These are phyloP conservation scores for Papiliotrema nemorosa DNA, from an alignment of 1,284 basidiomycete genomes.

Conservation along the genomic window DNA sequence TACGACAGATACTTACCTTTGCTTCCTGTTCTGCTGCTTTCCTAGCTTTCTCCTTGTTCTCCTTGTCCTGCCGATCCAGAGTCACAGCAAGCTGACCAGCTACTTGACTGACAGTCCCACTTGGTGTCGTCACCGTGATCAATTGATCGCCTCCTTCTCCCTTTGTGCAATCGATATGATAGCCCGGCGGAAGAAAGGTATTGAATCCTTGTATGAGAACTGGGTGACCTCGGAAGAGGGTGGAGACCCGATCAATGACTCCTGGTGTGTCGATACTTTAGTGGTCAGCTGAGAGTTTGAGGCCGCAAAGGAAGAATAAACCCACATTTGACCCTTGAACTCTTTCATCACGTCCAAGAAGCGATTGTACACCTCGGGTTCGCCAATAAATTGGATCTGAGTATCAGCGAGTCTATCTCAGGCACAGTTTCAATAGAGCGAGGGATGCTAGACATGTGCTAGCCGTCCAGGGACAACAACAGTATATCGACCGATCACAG, in stretches of 20 bases:
- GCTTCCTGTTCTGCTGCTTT: constrained; percentile 14
- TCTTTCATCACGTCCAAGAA: constrained; percentile 99
- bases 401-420: too few relatives aligned
- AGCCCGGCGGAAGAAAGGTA: constrained; percentile 94
- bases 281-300: constrained; percentile 1
- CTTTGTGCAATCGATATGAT: constrained; percentile 79
- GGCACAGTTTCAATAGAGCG: too few relatives aligned
- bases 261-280: constrained; percentile 96
- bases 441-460: too few relatives aligned
- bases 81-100: constrained; percentile 48
- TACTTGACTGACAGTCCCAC: constrained; percentile 68
- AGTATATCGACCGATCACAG: too few relatives aligned
- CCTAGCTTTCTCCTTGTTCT: constrained; percentile 24
- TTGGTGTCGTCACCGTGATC: constrained; percentile 93
- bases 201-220: constrained; percentile 97
- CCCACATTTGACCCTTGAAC: constrained; percentile 90
- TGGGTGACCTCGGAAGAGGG: constrained; percentile 90
- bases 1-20: neutral
- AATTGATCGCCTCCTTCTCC: constrained; percentile 66
- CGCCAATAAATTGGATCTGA: constrained; percentile 75
- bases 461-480: neutral
- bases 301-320: constrained; percentile 18
- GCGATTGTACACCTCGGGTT: constrained; percentile 93
- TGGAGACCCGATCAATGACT: constrained; percentile 94
- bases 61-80: constrained; percentile 27